Evolutionary conservation across 495 filamentous ascomycete genomes (phyloP), one percentile per base, ranked within the genome.

Genomic region (Xylaria flabelliformis): DNA sequence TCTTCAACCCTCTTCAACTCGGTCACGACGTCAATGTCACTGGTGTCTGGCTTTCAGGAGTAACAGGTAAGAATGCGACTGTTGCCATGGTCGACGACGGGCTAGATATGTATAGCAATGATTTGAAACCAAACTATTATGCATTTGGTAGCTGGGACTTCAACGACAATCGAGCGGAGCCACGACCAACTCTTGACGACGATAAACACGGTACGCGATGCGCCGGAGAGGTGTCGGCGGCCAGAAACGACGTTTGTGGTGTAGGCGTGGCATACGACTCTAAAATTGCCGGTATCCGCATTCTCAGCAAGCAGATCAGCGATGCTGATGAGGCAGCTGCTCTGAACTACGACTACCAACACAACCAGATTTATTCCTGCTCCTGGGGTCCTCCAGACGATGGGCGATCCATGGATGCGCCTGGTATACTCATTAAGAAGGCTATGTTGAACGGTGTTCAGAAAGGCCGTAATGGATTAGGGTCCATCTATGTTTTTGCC

Each of bases 311-410:
- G 73, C 80, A 91, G n/a, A 97, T 99, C 74, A 90, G 90, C 65
- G 96, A 99, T 80, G 90, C 91, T 41, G 96, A 99, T 76, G 96
- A 99, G 82, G 95, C 96, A 36, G 84, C 90, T 2, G 92, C 96
- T 26, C 90, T 99, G 87, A 97, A 97, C 83, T 97, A 94, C 81
- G 93, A 90, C 32, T 96, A 88, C 76, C 90, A 98, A 74, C 85
- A 93, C 50, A 99, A 97, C 77, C 91, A 97, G 71, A 98, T 99
- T 58, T 99, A 98, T 81, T 99, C 96, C 12, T 99, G 96, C 82
- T 98, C 95, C 0, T 99, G 96, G 96, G 96, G 96, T 0, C 96
- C 96, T 41, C 93, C 93, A 5, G 96, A 99, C 75, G 94, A 98
- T 79, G 96, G 96, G 55, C 82, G 87, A 65, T 92, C 93, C 15